A percentile compares a stretch with the other conserved stretches of the same genome.
Conservation (phyloP, 495 filamentous ascomycete genomes). For the Arthonia radiata region DNA sequence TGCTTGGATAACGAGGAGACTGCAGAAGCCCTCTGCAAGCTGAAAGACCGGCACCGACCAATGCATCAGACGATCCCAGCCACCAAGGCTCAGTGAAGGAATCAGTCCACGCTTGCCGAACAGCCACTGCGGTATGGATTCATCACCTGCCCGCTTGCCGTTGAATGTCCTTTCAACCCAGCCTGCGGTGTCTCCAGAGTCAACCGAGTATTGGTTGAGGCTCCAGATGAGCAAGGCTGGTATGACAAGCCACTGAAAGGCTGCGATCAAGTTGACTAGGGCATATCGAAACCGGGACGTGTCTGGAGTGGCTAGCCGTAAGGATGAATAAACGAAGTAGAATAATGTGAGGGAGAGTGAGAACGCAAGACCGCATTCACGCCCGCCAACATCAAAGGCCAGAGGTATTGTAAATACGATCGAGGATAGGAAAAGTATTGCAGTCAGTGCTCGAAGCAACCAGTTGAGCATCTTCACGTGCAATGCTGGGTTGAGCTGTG, state of each 20-base stretch:
- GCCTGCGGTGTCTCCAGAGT: slow-evolving; percentile 38
- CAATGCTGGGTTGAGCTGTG: no score
- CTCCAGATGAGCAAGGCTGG: slow-evolving; percentile 80
- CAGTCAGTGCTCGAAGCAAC: slow-evolving; percentile 14
- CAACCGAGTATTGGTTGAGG: slow-evolving; percentile 77
- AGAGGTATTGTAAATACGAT: slow-evolving; percentile 85
- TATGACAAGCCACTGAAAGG: slow-evolving; percentile 62
- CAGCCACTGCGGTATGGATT: slow-evolving; percentile 50
- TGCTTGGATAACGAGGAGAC: slow-evolving; percentile 81
- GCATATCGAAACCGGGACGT: slow-evolving; percentile 45
- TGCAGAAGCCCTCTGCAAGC: slow-evolving; percentile 86
- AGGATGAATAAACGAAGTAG: slow-evolving; percentile 67
- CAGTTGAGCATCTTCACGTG: slow-evolving; percentile 9
- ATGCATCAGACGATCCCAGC: slow-evolving; percentile 70
- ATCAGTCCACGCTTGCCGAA: slow-evolving; percentile 58
- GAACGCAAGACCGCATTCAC: slow-evolving; percentile 79
- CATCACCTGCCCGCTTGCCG: slow-evolving; percentile 33
- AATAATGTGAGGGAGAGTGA: slow-evolving; percentile 66
- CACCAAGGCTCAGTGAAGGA: slow-evolving; percentile 53
- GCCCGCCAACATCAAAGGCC: slow-evolving; percentile 89
- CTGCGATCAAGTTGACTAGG: slow-evolving; percentile 34
- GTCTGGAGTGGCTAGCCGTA: slow-evolving; percentile 61
- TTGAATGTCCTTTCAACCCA: slow-evolving; percentile 67
- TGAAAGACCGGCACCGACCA: slow-evolving; percentile 95
- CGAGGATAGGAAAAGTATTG: slow-evolving; percentile 54